Evolutionary conservation across 441 rosid species (phyloP).

Genomic region (Corymbia calophylla): DNA sequence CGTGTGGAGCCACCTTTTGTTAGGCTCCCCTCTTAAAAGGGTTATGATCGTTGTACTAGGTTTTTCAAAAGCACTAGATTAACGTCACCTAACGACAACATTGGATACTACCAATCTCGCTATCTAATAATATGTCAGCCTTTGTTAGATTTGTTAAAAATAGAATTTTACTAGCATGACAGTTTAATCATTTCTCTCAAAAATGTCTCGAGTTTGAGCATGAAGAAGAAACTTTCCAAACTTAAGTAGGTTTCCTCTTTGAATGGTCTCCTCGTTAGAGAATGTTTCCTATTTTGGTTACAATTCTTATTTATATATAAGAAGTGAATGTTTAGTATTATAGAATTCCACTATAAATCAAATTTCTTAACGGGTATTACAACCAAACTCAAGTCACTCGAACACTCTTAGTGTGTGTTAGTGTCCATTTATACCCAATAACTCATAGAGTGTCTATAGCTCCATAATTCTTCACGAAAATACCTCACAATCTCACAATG

Average conservation of each 20-base stretch:
- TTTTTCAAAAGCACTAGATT: background rate
- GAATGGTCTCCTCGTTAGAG: background rate
- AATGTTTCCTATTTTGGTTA: too few species aligned
- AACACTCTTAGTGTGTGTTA: background rate
- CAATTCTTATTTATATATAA: too few species aligned
- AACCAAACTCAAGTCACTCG: background rate
- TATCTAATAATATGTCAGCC: background rate
- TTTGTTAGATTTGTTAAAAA: background rate
- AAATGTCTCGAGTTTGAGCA: background rate
- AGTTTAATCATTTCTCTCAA: too few species aligned
- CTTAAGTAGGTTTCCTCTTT: background rate
- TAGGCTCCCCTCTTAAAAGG: background rate
- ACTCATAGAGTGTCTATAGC: background rate
- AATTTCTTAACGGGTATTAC: rapidly evolving
- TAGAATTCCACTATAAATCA: rapidly evolving
- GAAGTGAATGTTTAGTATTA: background rate
- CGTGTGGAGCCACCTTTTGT: background rate
- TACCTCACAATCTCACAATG: background rate
- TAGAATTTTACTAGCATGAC: too few species aligned
- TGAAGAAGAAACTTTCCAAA: background rate
- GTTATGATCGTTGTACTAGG: background rate
- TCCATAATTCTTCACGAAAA: background rate
- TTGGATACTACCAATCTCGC: background rate
- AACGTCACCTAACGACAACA: background rate
- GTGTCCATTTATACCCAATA: background rate